Evolutionary conservation across 2,329 filamentous ascomycete species (phyloP).

Genomic region (Camillea tinctor): DNA sequence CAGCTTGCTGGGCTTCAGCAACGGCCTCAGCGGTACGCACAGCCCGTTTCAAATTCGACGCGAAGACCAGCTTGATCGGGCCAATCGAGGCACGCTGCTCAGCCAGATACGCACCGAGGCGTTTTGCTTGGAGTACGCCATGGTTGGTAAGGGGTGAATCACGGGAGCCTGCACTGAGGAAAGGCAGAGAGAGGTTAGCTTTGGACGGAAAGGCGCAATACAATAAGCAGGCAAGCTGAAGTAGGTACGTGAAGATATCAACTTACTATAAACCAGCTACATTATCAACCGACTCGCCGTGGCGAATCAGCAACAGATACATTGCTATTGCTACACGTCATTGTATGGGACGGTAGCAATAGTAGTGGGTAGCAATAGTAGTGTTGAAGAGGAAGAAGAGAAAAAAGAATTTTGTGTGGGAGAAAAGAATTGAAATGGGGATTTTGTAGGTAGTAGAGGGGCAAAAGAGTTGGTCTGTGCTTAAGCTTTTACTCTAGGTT

Average conservation of each 20-base stretch:
- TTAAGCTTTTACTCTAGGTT: no score
- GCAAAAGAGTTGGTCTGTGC: no score
- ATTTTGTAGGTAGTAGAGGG: no score
- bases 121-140: constrained; percentile 74
- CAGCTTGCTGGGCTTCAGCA: constrained; percentile 48
- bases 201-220: constrained; percentile 4
- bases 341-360: constrained; percentile 9
- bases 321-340: constrained; percentile 29
- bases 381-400: neutral
- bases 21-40: constrained; percentile 68
- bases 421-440: no score
- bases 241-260: neutral
- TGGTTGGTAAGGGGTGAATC: constrained; percentile 81
- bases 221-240: no score
- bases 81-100: constrained; percentile 25
- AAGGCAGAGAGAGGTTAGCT: constrained; percentile 15
- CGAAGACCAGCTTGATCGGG: constrained; percentile 64
- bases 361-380: neutral
- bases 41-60: constrained; percentile 76
- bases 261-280: constrained; percentile 72
- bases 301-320: constrained; percentile 74
- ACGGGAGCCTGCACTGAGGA: constrained; percentile 68
- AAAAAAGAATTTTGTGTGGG: no score
- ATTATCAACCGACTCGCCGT: constrained; percentile 90
- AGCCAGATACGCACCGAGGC: constrained; percentile 64